Percentiles rank a stretch among this genome's conserved stretches.
These are phyloP conservation scores for Talaromyces sp. DNA, from an alignment of 2,329 filamentous ascomycete species.

Conservation along the genomic window DNA sequence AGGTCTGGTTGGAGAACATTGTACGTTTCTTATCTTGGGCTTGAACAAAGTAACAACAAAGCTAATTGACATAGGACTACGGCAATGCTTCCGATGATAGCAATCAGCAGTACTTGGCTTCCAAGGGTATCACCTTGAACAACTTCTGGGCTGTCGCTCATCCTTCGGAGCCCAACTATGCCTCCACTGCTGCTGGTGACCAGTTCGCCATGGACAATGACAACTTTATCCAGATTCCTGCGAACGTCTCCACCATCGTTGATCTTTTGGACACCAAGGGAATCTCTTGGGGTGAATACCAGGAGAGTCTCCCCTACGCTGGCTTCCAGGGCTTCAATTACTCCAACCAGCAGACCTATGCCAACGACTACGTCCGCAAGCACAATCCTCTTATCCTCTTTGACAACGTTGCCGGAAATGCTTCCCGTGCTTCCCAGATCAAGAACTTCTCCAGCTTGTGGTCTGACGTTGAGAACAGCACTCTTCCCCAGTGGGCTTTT, in stretches of 20 bases:
- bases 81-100: constrained; percentile 61
- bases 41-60: neutral
- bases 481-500: constrained; percentile 66
- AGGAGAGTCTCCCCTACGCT: constrained; percentile 73
- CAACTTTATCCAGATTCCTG: constrained; percentile 55
- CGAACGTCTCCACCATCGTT: constrained; percentile 64
- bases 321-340: constrained; percentile 66
- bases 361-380: constrained; percentile 78
- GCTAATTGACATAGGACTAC: constrained; percentile 46
- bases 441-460: constrained; percentile 73
- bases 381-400: constrained; percentile 68
- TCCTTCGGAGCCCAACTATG: constrained; percentile 74
- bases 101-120: constrained; percentile 31
- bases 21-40: constrained; percentile 33
- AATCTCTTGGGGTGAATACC: constrained; percentile 69
- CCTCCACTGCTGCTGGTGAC: constrained; percentile 65
- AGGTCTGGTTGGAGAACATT: constrained; percentile 77
- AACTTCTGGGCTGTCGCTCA: constrained; percentile 65
- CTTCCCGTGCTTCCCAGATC: constrained; percentile 62
- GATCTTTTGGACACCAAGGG: constrained; percentile 64
- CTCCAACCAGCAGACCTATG: constrained; percentile 62
- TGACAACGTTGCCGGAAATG: constrained; percentile 59
- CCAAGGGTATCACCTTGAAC: constrained; percentile 58
- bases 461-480: constrained; percentile 60
- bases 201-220: constrained; percentile 71